These are phyloP conservation scores for Blepharisma undulans DNA, from an alignment of 169 alveolate genomes.

Conservation along the genomic window DNA sequence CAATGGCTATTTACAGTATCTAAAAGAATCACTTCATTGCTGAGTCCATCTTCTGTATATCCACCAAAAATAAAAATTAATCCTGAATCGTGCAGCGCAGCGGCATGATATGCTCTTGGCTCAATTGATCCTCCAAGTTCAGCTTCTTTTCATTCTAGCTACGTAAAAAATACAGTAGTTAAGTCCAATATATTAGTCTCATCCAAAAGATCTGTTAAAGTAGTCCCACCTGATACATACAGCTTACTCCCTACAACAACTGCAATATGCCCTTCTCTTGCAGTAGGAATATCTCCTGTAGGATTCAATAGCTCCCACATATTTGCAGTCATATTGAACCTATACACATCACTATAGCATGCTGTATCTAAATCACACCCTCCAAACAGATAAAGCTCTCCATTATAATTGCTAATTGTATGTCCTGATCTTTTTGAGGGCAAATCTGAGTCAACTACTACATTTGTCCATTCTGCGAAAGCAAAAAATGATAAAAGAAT, in stretches of 20 bases:
- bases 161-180: neutral
- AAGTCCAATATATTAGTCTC: neutral
- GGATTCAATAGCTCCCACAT: slow-evolving; percentile 84
- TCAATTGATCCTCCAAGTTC: slow-evolving; percentile 3
- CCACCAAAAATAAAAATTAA: slow-evolving; percentile 87
- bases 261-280: slow-evolving; percentile 92
- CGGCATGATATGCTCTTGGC: slow-evolving; percentile 31
- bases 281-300: slow-evolving; percentile 89
- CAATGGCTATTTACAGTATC: slow-evolving; percentile 89
- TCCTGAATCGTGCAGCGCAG: neutral
- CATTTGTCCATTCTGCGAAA: too few relatives aligned
- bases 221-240: slow-evolving; percentile 77
- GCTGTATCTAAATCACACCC: slow-evolving; percentile 84
- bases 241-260: slow-evolving; percentile 85
- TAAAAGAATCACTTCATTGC: slow-evolving; percentile 80
- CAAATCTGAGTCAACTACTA: too few relatives aligned
- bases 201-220: neutral
- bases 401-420: slow-evolving; percentile 86
- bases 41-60: slow-evolving; percentile 81
- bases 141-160: neutral
- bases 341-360: slow-evolving; percentile 84
- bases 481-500: too few relatives aligned
- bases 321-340: slow-evolving; percentile 83
- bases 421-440: slow-evolving; percentile 94
- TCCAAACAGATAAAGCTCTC: slow-evolving; percentile 86